Base-by-base conservation (phyloP, 495 filamentous ascomycete genomes). In the Opeltia flavorubescens region DNA sequence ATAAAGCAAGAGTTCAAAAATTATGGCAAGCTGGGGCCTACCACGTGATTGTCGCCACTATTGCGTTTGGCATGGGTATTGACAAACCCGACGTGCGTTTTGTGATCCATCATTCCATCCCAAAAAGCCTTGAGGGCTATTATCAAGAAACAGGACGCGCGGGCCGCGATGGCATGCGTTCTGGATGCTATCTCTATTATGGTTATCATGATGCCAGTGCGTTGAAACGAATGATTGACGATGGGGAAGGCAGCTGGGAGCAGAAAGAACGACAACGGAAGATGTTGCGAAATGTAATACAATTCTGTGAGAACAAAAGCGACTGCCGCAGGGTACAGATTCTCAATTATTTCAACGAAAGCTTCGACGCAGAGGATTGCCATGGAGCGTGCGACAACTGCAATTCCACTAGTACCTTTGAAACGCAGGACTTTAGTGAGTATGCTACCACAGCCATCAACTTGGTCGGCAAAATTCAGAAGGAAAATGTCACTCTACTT, bases 31-130 rank as follows among this genome's bases (percentile, higher is more conserved):
- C 61, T 20, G 84, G 87, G 2, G 64, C 66, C 49, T 73, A 76
- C 50, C 80, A 94, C 49, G 86, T 99, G 28, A 89, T 99, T 21
- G 91, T 99, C 24, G 93, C 91, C n/a, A 99, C 91, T 0, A 95
- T 96, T 61, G 91, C 91, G 24, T 98, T 98, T 59, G 91, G 91
- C 8, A 98, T 98, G 91, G 91, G 91, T 13, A 96, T 98, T 46
- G 91, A 98, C 64, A 98, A 98, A 61, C 73, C 87, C 0, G 81
- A 98, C 60, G 89, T 98, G 30, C 83, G 91, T 11, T 95, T 89
- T 53, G 88, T 98, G 33, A 87, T 98, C 26, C 91, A 98, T 61
- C 79, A 93, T 54, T 82, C 75, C 15, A 71, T 95, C 5, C 91
- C 91, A 1, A 95, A 94, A 62, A 94, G 85, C 55, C 69, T 98